Base-by-base conservation (phyloP, 495 filamentous ascomycete genomes). In the Lentithecium fluviatile region DNA sequence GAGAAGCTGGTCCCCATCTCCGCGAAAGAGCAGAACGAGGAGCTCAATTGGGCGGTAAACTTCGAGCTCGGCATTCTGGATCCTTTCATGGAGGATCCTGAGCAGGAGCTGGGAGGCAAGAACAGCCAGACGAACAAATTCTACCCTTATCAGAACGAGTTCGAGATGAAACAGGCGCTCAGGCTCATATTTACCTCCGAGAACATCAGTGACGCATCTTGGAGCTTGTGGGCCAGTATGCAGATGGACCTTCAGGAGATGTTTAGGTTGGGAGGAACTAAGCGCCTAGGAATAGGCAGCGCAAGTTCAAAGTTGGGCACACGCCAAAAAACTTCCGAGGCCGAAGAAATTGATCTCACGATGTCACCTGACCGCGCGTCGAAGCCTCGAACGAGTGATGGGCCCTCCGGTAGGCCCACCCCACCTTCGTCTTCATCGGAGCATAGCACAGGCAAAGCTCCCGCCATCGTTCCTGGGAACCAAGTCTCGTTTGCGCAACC, bases 11-110 rank as follows among this genome's bases (percentile, higher is more conserved):
- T 58, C 5, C 52, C 51, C 12, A 58, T 11, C 13, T 12, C 15
- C 32, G 56, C 55, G 10, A 50, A 40, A 45, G 40, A 68, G 20
- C 50, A 43, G 34, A 68, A 64, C 26, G 56, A 64, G 37, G 56
- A 64, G 37, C 21, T 56, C 40, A 64, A 56, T 34, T 56, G 60
- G 65, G 56, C 53, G 34, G 60, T 68, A 13, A 68, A 68, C 34
- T 68, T 59, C 26, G 34, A 60, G 21, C 45, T 68, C 1, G 65
- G 65, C 0, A 60, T 64, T 23, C 36, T 63, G 15, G 65, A 52
- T 25, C 65, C 65, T 2, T 54, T 53, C 19, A 45, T 64, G 23
- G 60, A 64, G 37, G 65, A 64, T 29, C 32, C 52, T n/a, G 53
- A 45, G 5, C 59, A 48, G 6, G 29, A 59, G 12, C 54, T 60